A percentile compares a stretch with the other conserved stretches of the same genome.
Conservation (phyloP, 78 protist genomes). For the Corallochytrium limacisporum region DNA sequence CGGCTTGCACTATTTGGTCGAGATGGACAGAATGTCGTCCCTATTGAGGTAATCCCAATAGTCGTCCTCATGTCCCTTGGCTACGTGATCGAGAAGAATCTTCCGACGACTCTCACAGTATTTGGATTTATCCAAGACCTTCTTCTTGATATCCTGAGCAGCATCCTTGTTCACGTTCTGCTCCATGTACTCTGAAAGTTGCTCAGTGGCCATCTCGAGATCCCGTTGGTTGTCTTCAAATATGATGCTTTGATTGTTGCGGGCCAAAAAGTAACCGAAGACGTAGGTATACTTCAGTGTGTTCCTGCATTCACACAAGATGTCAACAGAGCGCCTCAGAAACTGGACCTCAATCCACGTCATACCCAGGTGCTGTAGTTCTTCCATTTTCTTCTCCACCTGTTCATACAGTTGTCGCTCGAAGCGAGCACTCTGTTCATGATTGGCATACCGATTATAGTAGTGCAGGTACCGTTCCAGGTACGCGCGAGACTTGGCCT, state of each 20-base stretch:
- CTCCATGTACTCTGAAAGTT: slow-evolving; percentile 25
- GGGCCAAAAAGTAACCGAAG: slow-evolving; percentile 32
- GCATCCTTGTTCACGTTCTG: background rate
- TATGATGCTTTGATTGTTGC: slow-evolving; percentile 14
- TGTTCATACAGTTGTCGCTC: slow-evolving; percentile 1
- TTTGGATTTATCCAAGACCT: background rate
- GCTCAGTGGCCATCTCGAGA: slow-evolving; percentile 34
- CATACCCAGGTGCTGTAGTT: background rate
- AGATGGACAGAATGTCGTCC: no score
- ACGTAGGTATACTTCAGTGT: slow-evolving; percentile 54
- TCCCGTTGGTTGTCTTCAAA: slow-evolving; percentile 51
- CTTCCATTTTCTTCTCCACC: slow-evolving; percentile 17
- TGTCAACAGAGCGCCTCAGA: slow-evolving; percentile 24
- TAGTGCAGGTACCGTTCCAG: slow-evolving; percentile 45
- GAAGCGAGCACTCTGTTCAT: slow-evolving; percentile 10
- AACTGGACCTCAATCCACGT: slow-evolving; percentile 35
- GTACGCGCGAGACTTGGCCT: slow-evolving; percentile 8
- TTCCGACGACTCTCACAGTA: slow-evolving; percentile 11
- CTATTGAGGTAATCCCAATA: slow-evolving; percentile 10
- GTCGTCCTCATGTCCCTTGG: background rate
- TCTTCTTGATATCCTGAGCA: background rate
- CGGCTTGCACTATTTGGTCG: no score
- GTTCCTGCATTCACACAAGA: slow-evolving; percentile 20
- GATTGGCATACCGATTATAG: slow-evolving; percentile 45
- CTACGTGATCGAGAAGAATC: slow-evolving; percentile 4